phyloP scores from a whole-genome alignment of 2,329 filamentous ascomycete genomes.

The Paecilomyces sp. region DNA sequence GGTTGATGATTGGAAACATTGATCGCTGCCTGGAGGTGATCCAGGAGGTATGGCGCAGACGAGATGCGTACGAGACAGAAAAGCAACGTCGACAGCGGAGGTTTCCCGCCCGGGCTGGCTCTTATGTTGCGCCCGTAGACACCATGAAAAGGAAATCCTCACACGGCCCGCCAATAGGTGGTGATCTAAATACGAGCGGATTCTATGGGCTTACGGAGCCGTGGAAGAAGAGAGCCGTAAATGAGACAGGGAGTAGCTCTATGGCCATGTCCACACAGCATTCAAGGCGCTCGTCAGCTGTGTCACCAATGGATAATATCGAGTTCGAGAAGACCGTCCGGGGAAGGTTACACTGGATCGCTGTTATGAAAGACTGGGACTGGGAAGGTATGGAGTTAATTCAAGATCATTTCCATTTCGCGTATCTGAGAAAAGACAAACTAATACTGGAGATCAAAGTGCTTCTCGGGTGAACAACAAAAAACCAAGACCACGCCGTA shows the following conservation, averaged over 20 bases:
- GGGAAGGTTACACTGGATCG: constrained; percentile 60
- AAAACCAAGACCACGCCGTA: not conserved
- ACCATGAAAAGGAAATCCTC: constrained; percentile 11
- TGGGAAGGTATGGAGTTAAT: constrained; percentile 56
- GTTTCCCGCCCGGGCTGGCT: constrained; percentile 13
- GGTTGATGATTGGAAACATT: constrained; percentile 61
- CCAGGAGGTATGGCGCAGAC: constrained; percentile 59
- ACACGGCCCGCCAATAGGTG: constrained; percentile 10
- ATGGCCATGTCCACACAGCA: constrained; percentile 4
- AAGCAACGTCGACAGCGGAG: constrained; percentile 26
- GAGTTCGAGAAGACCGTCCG: constrained; percentile 58
- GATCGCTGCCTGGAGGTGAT: constrained; percentile 59
- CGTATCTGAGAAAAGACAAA: not conserved
- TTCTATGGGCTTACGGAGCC: constrained; percentile 18
- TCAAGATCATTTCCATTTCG: not conserved
- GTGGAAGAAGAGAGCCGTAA: constrained; percentile 14
- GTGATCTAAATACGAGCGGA: constrained; percentile 16
- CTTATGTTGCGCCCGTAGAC: constrained; percentile 11
- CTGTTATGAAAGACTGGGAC: constrained; percentile 65
- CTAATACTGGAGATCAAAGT: not conserved
- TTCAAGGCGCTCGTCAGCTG: constrained; percentile 20
- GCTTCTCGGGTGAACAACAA: not conserved
- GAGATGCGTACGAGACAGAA: constrained; percentile 47
- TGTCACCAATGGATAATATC: constrained; percentile 35
- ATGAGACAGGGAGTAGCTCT: constrained; percentile 1